phyloP scores from a whole-genome alignment of 257 asterid genomes.

The Scutellaria minor region DNA sequence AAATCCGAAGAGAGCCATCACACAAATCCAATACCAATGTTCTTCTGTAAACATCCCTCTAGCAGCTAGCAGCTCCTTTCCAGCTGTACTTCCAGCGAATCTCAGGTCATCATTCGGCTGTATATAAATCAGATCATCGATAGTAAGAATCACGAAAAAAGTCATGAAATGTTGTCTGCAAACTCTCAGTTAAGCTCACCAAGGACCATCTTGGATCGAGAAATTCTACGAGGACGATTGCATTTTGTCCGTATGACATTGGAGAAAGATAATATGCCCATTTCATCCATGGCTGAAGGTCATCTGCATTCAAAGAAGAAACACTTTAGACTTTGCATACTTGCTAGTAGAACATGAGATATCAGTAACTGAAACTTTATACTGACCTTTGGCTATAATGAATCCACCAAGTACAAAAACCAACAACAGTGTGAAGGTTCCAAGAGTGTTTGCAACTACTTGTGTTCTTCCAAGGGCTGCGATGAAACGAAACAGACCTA shows the following conservation, averaged over 20 bases:
- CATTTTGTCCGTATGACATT: conserved; percentile 72
- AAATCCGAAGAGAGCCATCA: conserved; percentile 55
- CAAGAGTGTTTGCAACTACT: conserved; percentile 73
- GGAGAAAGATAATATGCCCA: conserved; percentile 78
- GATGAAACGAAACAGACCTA: conserved; percentile 75
- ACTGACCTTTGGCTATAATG: conserved; percentile 69
- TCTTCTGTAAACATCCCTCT: conserved; percentile 73
- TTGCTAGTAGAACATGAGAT: neutral
- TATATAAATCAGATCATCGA: neutral
- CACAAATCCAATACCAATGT: conserved; percentile 73
- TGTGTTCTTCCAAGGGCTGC: conserved; percentile 76
- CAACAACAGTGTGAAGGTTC: conserved; percentile 63
- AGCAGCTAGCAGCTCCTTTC: conserved; percentile 54
- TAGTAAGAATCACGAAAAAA: neutral
- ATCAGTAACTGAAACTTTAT: neutral
- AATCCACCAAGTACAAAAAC: conserved; percentile 79
- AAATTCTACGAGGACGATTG: conserved; percentile 64
- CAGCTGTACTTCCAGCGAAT: conserved; percentile 55
- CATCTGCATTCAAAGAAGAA: conserved; percentile 48
- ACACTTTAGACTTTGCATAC: conserved; percentile 20
- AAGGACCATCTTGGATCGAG: conserved; percentile 70
- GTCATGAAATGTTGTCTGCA: neutral
- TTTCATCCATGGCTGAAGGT: conserved; percentile 79
- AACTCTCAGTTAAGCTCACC: conserved; percentile 38
- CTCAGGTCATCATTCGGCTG: conserved; percentile 53